Evolutionary conservation across 2,329 filamentous ascomycete species (phyloP).

Genomic region (Neoscytalidium dimidiatum): DNA sequence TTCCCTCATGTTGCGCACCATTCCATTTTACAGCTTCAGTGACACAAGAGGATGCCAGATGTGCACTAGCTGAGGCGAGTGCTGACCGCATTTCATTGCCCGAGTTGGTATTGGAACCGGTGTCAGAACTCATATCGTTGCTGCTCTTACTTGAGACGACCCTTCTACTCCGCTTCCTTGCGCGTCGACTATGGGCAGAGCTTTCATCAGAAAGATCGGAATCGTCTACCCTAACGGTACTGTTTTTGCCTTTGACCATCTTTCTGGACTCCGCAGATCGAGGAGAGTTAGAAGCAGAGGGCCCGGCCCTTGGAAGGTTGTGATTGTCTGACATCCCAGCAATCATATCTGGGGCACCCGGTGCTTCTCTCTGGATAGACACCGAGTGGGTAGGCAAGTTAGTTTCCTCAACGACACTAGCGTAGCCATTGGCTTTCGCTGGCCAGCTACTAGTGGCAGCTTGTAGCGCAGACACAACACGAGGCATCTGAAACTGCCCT

Average conservation of each 20-base stretch:
- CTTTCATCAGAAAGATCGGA: not conserved
- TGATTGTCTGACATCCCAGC: not conserved
- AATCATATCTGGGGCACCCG: not conserved
- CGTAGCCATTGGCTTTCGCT: not conserved
- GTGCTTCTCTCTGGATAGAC: not conserved
- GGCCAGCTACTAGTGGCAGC: not conserved
- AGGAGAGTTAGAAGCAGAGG: not conserved
- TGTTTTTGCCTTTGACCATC: too few relatives aligned
- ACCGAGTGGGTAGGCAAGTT: not conserved
- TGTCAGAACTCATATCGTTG: not conserved
- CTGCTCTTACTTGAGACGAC: not conserved
- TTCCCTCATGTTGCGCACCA: not conserved
- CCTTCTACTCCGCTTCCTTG: not conserved
- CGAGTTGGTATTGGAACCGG: not conserved
- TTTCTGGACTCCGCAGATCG: too few relatives aligned
- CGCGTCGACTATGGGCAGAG: not conserved
- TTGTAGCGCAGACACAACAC: not conserved
- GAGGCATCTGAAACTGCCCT: not conserved
- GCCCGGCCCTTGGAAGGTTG: not conserved
- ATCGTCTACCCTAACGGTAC: too few relatives aligned
- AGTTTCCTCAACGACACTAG: not conserved
- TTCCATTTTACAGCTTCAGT: not conserved
- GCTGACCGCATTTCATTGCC: not conserved
- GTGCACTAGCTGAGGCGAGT: too few relatives aligned
- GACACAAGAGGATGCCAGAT: not conserved